Evolutionary conservation across 371 early-diverging fungal genomes (phyloP).

Genomic region (Rhizopus arrhizus): DNA sequence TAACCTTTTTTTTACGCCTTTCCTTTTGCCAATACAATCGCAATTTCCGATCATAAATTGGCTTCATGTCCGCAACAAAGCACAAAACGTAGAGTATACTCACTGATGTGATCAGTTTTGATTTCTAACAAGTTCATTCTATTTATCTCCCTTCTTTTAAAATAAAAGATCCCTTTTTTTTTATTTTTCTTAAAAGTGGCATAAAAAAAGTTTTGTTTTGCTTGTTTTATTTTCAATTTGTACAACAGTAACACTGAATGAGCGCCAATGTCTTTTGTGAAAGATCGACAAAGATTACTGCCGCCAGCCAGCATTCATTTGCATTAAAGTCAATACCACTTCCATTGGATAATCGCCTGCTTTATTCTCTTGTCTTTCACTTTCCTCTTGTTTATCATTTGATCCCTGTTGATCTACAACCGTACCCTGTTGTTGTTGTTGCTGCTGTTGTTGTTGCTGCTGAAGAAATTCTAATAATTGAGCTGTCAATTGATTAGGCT

Average conservation of each 20-base stretch:
- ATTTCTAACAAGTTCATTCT: background rate
- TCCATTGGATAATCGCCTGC: slow-evolving; percentile 33
- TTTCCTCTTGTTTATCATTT: background rate
- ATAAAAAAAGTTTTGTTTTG: background rate
- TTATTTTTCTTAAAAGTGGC: background rate
- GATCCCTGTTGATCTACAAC: background rate
- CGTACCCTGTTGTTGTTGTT: background rate
- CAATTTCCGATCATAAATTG: slow-evolving; percentile 3
- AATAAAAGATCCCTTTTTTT: background rate
- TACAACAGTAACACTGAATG: slow-evolving; percentile 2
- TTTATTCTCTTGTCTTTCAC: background rate
- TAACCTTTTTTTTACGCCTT: too few species aligned
- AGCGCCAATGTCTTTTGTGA: background rate
- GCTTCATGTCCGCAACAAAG: background rate
- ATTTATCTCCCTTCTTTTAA: background rate
- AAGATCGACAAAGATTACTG: slow-evolving; percentile 18
- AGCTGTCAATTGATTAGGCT: slow-evolving; percentile 10
- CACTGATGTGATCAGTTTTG: background rate
- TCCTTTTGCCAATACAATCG: background rate
- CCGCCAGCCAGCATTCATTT: slow-evolving; percentile 41
- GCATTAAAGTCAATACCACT: slow-evolving; percentile 39
- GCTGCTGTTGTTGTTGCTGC: slow-evolving; percentile 8
- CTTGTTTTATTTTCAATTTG: background rate
- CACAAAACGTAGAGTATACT: background rate
- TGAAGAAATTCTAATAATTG: slow-evolving; percentile 9